Base-by-base conservation (phyloP, 75 land plant genomes). In the Sequoiadendron giganteum region DNA sequence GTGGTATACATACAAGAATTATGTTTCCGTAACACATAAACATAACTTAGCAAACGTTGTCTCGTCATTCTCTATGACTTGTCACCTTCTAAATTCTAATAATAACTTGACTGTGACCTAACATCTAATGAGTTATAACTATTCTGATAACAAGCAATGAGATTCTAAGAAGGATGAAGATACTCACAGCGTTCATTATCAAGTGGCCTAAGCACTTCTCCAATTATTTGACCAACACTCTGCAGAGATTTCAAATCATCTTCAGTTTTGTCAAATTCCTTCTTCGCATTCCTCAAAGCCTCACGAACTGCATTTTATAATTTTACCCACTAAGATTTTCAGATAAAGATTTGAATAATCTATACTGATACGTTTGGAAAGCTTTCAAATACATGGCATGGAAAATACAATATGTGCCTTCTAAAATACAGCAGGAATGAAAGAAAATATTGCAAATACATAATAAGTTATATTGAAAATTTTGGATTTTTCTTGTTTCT, bases 241-340 rank as follows among this genome's bases (percentile, higher is more conserved):
- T 98, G 99, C 16, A 98, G 95, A 80, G 99, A 98, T 92, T 98
- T 98, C 87, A 96, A 88, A 88, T 98, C 99, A 92, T 98, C 99
- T 90, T 97, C 99, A 14, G 99, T 97, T 88, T 95, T 97, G 86
- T 95, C 94, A 90, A 93, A 97, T 34, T 97, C 99, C 88, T 96
- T 97, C 89, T 95, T 96, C 16, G 99, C 85, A 81, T 76, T 86
- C 85, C 94, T 88, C 84, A 94, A 86, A 86, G 90, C 95, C 86
- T 97, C 99, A 83, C 96, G 94, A 72, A 90, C 99, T 97, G 93
- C 87, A 92, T 19, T 68, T 83, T 42, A 68, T 19, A 10, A 87
- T 83, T 87, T 78, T 30, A 5, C 72, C 47, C 36, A 70, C 39
- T 32, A 86, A 32, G 25, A 36, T 40, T 39, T n/a, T 84, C 42